Evolutionary conservation across 441 rosid species (phyloP).

Genomic region (Populus hybrid): DNA sequence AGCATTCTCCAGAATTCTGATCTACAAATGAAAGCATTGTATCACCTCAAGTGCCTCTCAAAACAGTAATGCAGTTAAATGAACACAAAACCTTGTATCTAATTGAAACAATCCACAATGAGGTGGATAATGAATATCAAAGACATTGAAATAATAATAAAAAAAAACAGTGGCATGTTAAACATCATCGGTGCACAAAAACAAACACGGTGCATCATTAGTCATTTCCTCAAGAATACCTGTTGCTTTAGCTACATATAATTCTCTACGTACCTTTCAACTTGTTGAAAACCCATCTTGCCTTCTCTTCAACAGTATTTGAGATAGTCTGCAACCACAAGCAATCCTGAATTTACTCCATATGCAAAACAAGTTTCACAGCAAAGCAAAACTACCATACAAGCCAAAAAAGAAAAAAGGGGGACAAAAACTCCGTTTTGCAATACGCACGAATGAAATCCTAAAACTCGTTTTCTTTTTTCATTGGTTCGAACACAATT

Average conservation of each 20-base stretch:
- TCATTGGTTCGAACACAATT: neutral
- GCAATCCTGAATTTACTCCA: constrained; percentile 11
- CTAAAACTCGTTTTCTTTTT: neutral
- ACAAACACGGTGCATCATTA: neutral
- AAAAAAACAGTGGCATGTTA: neutral
- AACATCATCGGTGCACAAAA: no score
- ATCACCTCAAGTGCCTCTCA: neutral
- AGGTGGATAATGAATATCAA: neutral
- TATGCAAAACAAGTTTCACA: neutral
- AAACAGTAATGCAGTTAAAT: neutral
- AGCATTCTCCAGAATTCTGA: neutral
- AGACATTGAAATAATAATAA: neutral
- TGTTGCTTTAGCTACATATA: neutral
- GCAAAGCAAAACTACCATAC: neutral
- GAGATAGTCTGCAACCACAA: constrained; percentile 58
- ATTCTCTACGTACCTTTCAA: constrained; percentile 55
- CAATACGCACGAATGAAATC: neutral
- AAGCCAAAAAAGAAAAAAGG: neutral
- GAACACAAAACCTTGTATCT: neutral
- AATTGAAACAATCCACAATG: neutral
- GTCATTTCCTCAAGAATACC: neutral
- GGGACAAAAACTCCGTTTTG: neutral
- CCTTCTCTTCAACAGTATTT: constrained; percentile 84
- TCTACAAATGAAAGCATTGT: neutral
- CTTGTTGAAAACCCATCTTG: constrained; percentile 90